These are phyloP conservation scores for Cyclotella cryptica DNA, from an alignment of 108 stramenopile genomes.

Conservation along the genomic window DNA sequence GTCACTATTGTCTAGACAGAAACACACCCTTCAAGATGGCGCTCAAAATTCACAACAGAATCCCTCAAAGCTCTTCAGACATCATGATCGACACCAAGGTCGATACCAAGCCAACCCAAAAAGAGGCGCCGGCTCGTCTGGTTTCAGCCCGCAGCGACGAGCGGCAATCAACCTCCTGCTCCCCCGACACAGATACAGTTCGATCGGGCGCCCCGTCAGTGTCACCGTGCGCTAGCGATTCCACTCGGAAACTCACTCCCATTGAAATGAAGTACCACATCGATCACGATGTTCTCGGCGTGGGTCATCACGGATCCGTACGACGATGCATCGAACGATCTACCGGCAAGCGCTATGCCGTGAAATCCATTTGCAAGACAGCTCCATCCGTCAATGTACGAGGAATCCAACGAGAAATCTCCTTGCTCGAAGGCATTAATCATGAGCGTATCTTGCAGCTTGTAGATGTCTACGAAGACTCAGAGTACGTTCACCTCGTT, in stretches of 20 bases:
- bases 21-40: not conserved
- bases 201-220: not conserved
- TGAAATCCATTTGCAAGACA: constrained; percentile 30
- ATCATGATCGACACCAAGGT: not conserved
- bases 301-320: constrained; percentile 34
- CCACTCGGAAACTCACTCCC: not conserved
- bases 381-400: constrained; percentile 12
- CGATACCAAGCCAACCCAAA: not conserved
- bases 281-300: constrained; percentile 23
- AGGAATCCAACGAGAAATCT: constrained; percentile 55
- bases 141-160: constrained; percentile 4
- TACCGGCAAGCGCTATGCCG: constrained; percentile 31
- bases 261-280: constrained; percentile 25
- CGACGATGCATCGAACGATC: constrained; percentile 30
- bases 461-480: constrained; percentile 92
- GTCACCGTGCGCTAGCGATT: not conserved
- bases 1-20: no score
- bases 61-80: not conserved
- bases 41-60: not conserved
- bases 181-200: not conserved
- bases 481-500: constrained; percentile 64
- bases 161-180: not conserved
- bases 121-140: not conserved
- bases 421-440: constrained; percentile 64
- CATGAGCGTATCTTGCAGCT: constrained; percentile 79